A percentile compares a stretch with the other conserved stretches of the same genome.
phyloP scores from a whole-genome alignment of 2,329 filamentous ascomycete genomes.

The Colletotrichum kahawae region DNA sequence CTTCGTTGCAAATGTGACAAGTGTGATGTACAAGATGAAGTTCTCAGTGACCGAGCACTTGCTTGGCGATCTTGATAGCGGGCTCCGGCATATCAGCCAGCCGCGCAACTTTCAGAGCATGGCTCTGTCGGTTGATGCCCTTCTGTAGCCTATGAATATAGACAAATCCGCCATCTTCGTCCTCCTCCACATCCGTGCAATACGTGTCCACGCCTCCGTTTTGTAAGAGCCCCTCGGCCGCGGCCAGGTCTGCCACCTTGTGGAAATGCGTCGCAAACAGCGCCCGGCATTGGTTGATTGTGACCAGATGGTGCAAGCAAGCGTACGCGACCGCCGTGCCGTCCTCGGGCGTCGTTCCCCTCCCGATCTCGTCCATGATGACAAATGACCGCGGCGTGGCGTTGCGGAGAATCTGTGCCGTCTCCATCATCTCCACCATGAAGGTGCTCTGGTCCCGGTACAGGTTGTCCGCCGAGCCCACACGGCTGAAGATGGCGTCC shows the following conservation, averaged over 20 bases:
- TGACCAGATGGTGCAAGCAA: slow-evolving; percentile 81
- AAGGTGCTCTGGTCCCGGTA: slow-evolving; percentile 96
- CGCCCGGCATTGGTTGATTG: slow-evolving; percentile 77
- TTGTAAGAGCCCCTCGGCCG: slow-evolving; percentile 48
- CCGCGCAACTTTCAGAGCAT: slow-evolving; percentile 92
- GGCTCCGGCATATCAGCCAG: slow-evolving; percentile 81
- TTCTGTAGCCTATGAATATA: slow-evolving; percentile 84
- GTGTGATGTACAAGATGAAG: background rate
- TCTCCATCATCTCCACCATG: slow-evolving; percentile 99
- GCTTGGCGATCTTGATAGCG: slow-evolving; percentile 71
- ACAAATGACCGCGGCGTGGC: slow-evolving; percentile 88
- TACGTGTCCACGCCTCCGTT: slow-evolving; percentile 67
- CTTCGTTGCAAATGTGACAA: background rate
- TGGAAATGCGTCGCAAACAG: slow-evolving; percentile 98
- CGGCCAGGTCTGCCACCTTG: slow-evolving; percentile 77
- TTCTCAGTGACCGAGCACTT: slow-evolving; percentile 49
- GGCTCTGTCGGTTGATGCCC: slow-evolving; percentile 85
- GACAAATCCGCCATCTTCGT: slow-evolving; percentile 72
- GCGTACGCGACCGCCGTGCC: slow-evolving; percentile 90
- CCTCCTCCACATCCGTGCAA: slow-evolving; percentile 89
- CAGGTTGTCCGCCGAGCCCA: slow-evolving; percentile 94
- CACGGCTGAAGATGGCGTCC: slow-evolving; percentile 94
- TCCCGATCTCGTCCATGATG: slow-evolving; percentile 97
- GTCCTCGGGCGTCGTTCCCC: slow-evolving; percentile 92
- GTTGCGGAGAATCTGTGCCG: slow-evolving; percentile 83